Conservation (phyloP, 2,329 filamentous ascomycete species). For the Fusarium concolor region DNA sequence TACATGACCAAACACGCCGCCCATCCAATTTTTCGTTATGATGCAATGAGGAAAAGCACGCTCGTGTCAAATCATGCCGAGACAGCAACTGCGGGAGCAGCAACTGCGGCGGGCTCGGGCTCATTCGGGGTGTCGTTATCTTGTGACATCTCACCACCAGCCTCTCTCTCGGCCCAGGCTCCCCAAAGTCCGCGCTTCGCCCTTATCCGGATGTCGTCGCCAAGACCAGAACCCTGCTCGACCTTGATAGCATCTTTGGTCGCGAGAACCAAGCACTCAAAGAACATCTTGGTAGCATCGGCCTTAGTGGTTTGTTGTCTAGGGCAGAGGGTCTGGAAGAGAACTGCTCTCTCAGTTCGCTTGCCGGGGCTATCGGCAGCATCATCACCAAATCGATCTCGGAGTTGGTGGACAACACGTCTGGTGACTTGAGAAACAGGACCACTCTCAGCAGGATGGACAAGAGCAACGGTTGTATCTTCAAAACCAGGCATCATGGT, state of each 20-base stretch:
- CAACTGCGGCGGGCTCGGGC: conserved; percentile 52
- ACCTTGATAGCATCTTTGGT: conserved; percentile 99
- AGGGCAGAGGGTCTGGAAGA: conserved; percentile 93
- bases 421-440: conserved; percentile 92
- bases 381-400: conserved; percentile 84
- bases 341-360: conserved; percentile 79
- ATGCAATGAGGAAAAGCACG: conserved; percentile 31
- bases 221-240: conserved; percentile 83
- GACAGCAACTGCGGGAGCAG: conserved; percentile 52
- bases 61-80: conserved; percentile 49
- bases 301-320: conserved; percentile 83
- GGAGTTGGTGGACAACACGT: conserved; percentile 93
- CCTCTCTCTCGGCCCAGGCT: conserved; percentile 87
- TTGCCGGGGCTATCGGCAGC: conserved; percentile 76
- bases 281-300: conserved; percentile 99
- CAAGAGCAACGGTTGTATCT: conserved; percentile 78
- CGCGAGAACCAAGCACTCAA: conserved; percentile 93
- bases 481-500: conserved; percentile 75
- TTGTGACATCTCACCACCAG: conserved; percentile 70
- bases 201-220: conserved; percentile 83
- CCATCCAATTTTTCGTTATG: conserved; percentile 42
- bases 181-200: conserved; percentile 98
- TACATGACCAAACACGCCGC: conserved; percentile 49
- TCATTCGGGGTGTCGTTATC: conserved; percentile 55
- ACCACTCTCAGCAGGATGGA: conserved; percentile 85